Conservation (phyloP, 2,329 filamentous ascomycete species). For the Xylariales sp. region DNA sequence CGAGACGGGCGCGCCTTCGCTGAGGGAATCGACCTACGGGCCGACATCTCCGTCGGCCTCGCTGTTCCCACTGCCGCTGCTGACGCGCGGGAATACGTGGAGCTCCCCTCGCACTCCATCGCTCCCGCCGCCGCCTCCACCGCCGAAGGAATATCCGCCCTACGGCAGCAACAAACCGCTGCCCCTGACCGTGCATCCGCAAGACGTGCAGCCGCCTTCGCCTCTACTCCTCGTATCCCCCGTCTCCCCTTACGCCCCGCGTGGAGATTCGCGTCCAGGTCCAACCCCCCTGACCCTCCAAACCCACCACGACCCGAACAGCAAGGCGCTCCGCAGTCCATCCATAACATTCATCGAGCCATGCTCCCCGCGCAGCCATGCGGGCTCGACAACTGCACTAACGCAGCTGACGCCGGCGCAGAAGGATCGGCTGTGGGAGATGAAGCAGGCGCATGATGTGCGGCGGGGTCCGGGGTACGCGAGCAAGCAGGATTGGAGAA, state of each 20-base stretch:
- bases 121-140: no score
- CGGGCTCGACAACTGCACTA: not conserved
- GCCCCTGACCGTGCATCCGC: no score
- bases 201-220: no score
- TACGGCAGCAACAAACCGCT: no score
- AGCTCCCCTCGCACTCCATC: not conserved
- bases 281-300: not conserved
- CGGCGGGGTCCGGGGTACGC: not conserved
- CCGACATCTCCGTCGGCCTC: no score
- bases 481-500: conserved; percentile 1
- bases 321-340: not conserved
- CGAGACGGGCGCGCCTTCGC: not conserved
- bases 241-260: not conserved
- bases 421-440: conserved; percentile 6
- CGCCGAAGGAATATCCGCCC: no score
- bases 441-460: conserved; percentile 4
- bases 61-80: conserved; percentile 4
- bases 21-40: no score
- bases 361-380: no score
- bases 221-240: not conserved
- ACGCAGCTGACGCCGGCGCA: conserved; percentile 3
- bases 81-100: not conserved
- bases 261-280: not conserved
- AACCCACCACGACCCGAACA: not conserved
- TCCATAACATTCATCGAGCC: not conserved